These are phyloP conservation scores for Dactylellina leptospora DNA, from an alignment of 2,329 filamentous ascomycete species.

Conservation along the genomic window DNA sequence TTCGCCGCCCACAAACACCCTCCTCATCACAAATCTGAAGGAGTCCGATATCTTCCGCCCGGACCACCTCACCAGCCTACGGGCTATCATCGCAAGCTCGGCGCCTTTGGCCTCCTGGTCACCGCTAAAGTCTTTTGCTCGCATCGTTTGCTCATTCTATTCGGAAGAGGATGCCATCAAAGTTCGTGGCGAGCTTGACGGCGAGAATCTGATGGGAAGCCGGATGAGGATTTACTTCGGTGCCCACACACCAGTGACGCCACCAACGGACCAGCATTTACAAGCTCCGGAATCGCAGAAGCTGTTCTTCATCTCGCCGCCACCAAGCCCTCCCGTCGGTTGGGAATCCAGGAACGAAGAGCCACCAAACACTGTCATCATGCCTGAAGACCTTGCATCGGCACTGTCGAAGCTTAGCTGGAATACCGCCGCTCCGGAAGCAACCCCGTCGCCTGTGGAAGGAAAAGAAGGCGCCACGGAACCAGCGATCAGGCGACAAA, in stretches of 20 bases:
- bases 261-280: conserved; percentile 69
- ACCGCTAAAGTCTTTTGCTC: conserved; percentile 81
- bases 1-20: conserved; percentile 81
- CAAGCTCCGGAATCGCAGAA: conserved; percentile 74
- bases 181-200: conserved; percentile 77
- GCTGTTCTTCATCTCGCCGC: conserved; percentile 74
- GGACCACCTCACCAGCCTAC: conserved; percentile 77
- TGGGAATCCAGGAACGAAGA: conserved; percentile 75
- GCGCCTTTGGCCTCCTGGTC: conserved; percentile 79
- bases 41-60: conserved; percentile 77
- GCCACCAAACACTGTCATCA: conserved; percentile 74
- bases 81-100: conserved; percentile 73
- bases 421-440: conserved; percentile 46
- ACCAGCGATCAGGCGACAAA: conserved; percentile 58
- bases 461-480: conserved; percentile 57
- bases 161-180: conserved; percentile 73
- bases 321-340: conserved; percentile 73
- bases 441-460: conserved; percentile 59
- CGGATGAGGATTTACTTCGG: conserved; percentile 75
- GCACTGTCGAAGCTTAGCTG: conserved; percentile 68
- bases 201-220: conserved; percentile 76
- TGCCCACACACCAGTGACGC: conserved; percentile 68
- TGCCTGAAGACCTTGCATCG: conserved; percentile 74
- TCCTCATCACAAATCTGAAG: conserved; percentile 82
- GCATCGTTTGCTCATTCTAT: conserved; percentile 82